Conservation (phyloP, 1,284 basidiomycete species). For the Ustilago tritici region DNA sequence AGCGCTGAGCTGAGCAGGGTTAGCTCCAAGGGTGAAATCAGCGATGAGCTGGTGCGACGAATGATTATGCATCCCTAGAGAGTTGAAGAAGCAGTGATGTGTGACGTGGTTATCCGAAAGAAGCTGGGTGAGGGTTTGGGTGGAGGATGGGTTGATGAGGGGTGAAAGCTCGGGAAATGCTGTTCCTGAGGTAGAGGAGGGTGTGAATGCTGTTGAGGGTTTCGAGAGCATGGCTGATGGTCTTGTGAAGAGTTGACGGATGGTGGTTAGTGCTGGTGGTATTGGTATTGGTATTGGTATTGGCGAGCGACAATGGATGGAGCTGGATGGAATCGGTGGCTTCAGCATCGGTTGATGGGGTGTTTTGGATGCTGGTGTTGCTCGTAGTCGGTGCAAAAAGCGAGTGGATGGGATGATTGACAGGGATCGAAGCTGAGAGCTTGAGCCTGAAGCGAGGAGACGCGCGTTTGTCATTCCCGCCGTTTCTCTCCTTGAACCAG, state of each 20-base stretch:
- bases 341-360: too few species aligned
- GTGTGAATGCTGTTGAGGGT: neutral
- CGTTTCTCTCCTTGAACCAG: too few species aligned
- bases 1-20: slow-evolving; percentile 9
- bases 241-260: too few species aligned
- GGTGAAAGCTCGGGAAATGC: slow-evolving; percentile 15
- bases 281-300: too few species aligned
- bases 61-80: slow-evolving; percentile 54
- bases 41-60: slow-evolving; percentile 49
- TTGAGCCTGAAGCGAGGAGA: too few species aligned
- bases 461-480: too few species aligned
- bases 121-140: slow-evolving; percentile 4
- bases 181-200: neutral
- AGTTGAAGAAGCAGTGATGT: slow-evolving; percentile 58
- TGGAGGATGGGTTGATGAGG: neutral
- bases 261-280: neutral
- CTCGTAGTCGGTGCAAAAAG: too few species aligned
- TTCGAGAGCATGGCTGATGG: neutral
- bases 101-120: slow-evolving; percentile 30
- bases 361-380: too few species aligned
- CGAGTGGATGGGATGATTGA: too few species aligned
- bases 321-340: too few species aligned
- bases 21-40: slow-evolving; percentile 28
- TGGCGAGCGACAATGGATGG: too few species aligned
- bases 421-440: too few species aligned